Evolutionary conservation across 2,329 filamentous ascomycete species (phyloP), one percentile per base, ranked within the genome.

Genomic region (Ophiocordyceps polyrhachis-furcata): DNA sequence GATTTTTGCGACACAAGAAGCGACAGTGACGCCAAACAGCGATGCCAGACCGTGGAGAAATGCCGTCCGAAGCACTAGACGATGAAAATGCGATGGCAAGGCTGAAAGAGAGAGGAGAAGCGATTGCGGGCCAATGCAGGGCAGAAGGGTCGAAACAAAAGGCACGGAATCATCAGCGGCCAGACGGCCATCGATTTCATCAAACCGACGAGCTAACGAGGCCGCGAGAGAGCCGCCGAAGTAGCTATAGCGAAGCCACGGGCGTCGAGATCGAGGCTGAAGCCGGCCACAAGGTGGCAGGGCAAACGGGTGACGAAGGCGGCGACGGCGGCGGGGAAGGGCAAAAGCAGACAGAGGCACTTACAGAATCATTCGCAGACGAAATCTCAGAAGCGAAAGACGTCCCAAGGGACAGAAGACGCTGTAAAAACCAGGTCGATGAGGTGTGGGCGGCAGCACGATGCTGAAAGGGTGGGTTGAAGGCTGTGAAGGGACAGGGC

Each of bases 291-390:
- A 56, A 56, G 58, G 58, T 56, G 59, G 59, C 57, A 51, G 51
- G 55, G 55, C 54, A 55, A 55, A 58, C 56, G 52, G 55, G 53
- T 55, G 53, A 54, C 50, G 53, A 55, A 50, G 51, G 53, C 47
- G 53, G 52, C 49, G 50, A 6, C 21, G 21, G 21, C 21, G 6
- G 21, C 21, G 55, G 50, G 52, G 25, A 28, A 28, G 25, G 37
- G 43, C 41, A 44, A 44, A 52, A 50, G 52, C 52, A 53, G 46
- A 50, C 55, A 52, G 47, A 42, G 52, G 50, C 48, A 71, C 68
- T 67, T 63, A 71, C 68, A 64, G 35, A 67, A 62, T 68, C 66
- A 71, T 69, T 58, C 65, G 68, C 58, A 54, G 58, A 63, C 56
- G 57, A 57, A 57, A 54, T 53, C 55, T 58, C 63, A 59, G 59